Percentiles rank a stretch among this genome's conserved stretches.
Evolutionary conservation across 805 yeast species (phyloP).

Genomic region (Ogataea polymorpha): DNA sequence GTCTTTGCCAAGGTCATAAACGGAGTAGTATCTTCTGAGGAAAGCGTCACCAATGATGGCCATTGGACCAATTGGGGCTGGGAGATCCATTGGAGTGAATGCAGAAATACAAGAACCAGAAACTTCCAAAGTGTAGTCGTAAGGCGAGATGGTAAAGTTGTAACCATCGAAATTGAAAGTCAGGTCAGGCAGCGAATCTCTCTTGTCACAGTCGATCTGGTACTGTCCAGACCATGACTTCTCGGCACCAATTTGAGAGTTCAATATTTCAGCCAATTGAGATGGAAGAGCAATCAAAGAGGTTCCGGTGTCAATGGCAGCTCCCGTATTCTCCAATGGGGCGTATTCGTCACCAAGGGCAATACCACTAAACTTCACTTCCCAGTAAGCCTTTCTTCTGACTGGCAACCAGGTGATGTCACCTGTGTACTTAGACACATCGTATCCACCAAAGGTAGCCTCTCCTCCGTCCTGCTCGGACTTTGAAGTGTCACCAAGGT

Average conservation of each 20-base stretch:
- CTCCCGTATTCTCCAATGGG: constrained; percentile 77
- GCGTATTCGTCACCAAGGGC: constrained; percentile 93
- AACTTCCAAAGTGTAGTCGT: constrained; percentile 91
- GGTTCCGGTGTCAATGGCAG: constrained; percentile 98
- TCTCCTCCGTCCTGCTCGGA: constrained; percentile 76
- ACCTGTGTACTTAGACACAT: constrained; percentile 71
- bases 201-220: constrained; percentile 81
- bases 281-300: constrained; percentile 94
- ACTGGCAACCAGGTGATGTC: constrained; percentile 94
- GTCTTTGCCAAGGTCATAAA: constrained; percentile 85
- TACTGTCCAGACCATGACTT: constrained; percentile 98
- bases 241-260: constrained; percentile 94
- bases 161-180: constrained; percentile 87
- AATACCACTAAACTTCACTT: constrained; percentile 87
- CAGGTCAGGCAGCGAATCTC: constrained; percentile 85
- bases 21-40: constrained; percentile 91
- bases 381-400: constrained; percentile 99
- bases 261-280: constrained; percentile 91
- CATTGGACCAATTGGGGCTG: constrained; percentile 93
- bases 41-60: constrained; percentile 97
- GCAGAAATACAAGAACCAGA: constrained; percentile 96
- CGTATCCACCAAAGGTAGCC: constrained; percentile 95
- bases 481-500: constrained; percentile 74
- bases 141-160: constrained; percentile 86
- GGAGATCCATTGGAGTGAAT: constrained; percentile 96